phyloP scores from a whole-genome alignment of 169 alveolate species.

The Besnoitia besnoiti region DNA sequence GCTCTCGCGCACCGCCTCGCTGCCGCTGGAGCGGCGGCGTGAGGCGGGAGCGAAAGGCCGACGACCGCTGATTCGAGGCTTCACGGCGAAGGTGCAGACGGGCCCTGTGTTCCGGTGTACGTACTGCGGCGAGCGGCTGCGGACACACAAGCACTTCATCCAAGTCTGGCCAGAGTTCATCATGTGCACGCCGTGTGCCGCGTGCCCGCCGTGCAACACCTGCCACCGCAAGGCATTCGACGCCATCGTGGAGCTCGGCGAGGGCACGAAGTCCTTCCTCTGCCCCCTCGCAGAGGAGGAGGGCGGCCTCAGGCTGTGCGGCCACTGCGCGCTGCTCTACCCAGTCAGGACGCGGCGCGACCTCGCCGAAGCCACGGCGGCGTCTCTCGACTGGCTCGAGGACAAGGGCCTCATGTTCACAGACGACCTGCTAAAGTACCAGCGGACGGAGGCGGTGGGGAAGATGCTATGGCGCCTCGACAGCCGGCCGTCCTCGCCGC shows the following conservation, averaged over 20 bases:
- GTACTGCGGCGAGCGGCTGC: slow-evolving; percentile 36
- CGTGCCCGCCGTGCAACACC: neutral
- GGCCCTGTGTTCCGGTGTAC: neutral
- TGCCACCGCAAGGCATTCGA: slow-evolving; percentile 22
- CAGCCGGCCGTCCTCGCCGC: neutral
- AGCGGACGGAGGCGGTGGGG: neutral
- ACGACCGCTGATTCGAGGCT: neutral
- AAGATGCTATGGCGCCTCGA: slow-evolving; percentile 3
- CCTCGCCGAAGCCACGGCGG: neutral
- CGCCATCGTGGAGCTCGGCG: neutral
- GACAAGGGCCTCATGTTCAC: neutral
- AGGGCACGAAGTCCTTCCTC: neutral
- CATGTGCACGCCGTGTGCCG: slow-evolving; percentile 19
- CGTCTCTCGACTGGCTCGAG: slow-evolving; percentile 2
- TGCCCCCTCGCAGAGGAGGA: neutral
- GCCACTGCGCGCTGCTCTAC: slow-evolving; percentile 25
- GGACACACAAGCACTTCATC: neutral
- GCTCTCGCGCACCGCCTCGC: neutral
- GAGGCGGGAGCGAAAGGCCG: neutral
- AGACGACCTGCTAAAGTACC: neutral
- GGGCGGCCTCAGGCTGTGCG: slow-evolving; percentile 10
- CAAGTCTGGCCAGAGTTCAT: slow-evolving; percentile 27
- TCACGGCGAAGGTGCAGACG: slow-evolving; percentile 2
- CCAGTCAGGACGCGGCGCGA: neutral
- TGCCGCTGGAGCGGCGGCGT: neutral